phyloP scores from a whole-genome alignment of 352 stramenopile species.

The Globisporangium polare region DNA sequence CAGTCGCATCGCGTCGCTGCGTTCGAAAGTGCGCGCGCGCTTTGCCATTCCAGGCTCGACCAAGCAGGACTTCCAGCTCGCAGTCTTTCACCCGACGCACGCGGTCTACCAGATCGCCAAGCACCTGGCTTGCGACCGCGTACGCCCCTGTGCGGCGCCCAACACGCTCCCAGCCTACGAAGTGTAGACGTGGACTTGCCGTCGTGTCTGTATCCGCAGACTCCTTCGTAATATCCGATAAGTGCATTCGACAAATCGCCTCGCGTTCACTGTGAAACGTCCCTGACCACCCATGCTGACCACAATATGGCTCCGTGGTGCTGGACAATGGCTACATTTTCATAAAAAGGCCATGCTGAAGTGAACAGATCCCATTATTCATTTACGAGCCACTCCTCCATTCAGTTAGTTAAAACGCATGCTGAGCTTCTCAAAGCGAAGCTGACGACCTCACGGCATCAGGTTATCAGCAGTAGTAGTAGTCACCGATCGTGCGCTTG shows the following conservation, averaged over 20 bases:
- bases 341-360: background rate
- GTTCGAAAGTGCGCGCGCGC: conserved; percentile 9
- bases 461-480: conserved; percentile 2
- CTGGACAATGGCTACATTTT: conserved; percentile 1
- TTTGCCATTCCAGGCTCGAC: conserved; percentile 5
- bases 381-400: too few relatives aligned
- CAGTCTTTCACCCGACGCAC: conserved; percentile 7
- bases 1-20: conserved; percentile 10
- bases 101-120: conserved; percentile 10
- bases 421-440: background rate
- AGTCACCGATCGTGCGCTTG: conserved; percentile 3
- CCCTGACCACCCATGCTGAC: too few relatives aligned
- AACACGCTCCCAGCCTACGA: conserved; percentile 12
- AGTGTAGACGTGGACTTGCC: background rate
- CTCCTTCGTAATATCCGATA: too few relatives aligned
- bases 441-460: background rate
- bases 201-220: background rate
- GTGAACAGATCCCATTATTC: background rate
- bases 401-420: too few relatives aligned
- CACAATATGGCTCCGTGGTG: too few relatives aligned
- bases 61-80: conserved; percentile 10
- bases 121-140: conserved; percentile 11
- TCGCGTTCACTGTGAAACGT: too few relatives aligned
- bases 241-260: too few relatives aligned
- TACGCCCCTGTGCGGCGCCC: conserved; percentile 1